These are phyloP conservation scores for Populus nigra DNA, from an alignment of 345 rosid species.

Conservation along the genomic window DNA sequence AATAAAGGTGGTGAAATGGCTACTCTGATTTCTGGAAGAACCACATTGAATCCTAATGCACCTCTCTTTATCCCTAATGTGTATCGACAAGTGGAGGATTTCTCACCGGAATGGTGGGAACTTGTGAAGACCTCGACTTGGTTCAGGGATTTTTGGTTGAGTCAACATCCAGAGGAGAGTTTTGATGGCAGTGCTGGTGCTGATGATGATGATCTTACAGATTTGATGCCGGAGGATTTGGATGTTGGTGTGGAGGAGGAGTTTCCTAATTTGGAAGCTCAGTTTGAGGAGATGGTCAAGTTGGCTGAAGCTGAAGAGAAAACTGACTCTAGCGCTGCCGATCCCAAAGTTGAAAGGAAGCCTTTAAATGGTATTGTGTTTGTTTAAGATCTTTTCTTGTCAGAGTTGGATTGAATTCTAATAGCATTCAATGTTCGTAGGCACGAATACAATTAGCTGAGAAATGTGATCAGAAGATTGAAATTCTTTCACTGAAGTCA, in stretches of 20 bases:
- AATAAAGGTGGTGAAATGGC: constrained; percentile 24
- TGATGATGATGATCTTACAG: not conserved
- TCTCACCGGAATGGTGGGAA: constrained; percentile 54
- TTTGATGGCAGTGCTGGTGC: constrained; percentile 9
- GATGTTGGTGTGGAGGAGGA: constrained; percentile 10
- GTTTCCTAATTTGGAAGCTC: not conserved
- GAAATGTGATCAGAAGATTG: not conserved
- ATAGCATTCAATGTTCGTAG: too few species aligned
- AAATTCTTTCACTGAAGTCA: not conserved
- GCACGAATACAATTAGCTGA: too few species aligned
- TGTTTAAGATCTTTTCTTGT: not conserved
- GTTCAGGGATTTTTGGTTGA: constrained; percentile 44
- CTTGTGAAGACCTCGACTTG: constrained; percentile 38
- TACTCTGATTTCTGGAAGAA: constrained; percentile 27
- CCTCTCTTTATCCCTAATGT: constrained; percentile 40
- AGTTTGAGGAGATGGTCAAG: constrained; percentile 14
- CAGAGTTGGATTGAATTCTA: not conserved
- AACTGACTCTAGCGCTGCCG: not conserved
- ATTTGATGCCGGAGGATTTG: constrained; percentile 16
- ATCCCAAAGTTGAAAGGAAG: not conserved
- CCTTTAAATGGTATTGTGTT: not conserved
- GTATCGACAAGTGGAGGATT: constrained; percentile 46
- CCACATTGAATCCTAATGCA: constrained; percentile 45
- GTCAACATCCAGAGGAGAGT: constrained; percentile 31
- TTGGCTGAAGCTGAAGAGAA: constrained; percentile 12